Base-by-base conservation (phyloP, 2,329 filamentous ascomycete genomes). In the Trichoderma guizhouense region DNA sequence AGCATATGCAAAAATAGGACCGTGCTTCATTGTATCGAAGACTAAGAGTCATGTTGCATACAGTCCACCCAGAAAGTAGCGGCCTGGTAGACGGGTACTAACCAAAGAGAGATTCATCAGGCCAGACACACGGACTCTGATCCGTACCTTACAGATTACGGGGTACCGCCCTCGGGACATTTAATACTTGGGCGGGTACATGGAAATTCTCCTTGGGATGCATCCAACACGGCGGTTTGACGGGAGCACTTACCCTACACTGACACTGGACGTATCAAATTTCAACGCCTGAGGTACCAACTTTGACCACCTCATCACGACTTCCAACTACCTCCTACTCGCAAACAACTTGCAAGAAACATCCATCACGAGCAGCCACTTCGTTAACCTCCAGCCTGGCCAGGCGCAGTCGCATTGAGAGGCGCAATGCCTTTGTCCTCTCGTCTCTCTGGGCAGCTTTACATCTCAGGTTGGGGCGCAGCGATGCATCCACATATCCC, bases 1-100 rank as follows among this genome's bases (percentile, higher is more conserved):
- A 15, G 0, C 14, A 15, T 15, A 18, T 14, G 6, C 14, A 43
- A 18, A 18, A 18, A 18, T 43, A 43, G 36, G 36, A 1, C 36
- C 39, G 39, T 43, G 39, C 63, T 39, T 55, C 12, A 55, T 30
- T 18, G 15, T 28, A 39, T 34, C 43, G 28, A 34, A 28, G 5
- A 9, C 32, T n/a, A 11, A 55, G 63, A 28, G 63, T 66, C 63
- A 66, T 66, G 63, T 36, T 66, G 39, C 62, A 65, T 65, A 32
- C 32, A 32, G 32, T 43, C 39, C n/a, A n/a, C 39, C 39, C 9
- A 3, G 7, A 18, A 43, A 43, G 57, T 60, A 32, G 32, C 57
- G 32, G 57, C 57, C 57, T 60, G 9, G n/a, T 21, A 21, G 57
- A 21, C 28, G 1, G 47, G 47, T 53, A 53, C 47, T 53, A 53